These are phyloP conservation scores for Magnusiomyces magnusii DNA, from an alignment of 1,139 yeast genomes.

Conservation along the genomic window DNA sequence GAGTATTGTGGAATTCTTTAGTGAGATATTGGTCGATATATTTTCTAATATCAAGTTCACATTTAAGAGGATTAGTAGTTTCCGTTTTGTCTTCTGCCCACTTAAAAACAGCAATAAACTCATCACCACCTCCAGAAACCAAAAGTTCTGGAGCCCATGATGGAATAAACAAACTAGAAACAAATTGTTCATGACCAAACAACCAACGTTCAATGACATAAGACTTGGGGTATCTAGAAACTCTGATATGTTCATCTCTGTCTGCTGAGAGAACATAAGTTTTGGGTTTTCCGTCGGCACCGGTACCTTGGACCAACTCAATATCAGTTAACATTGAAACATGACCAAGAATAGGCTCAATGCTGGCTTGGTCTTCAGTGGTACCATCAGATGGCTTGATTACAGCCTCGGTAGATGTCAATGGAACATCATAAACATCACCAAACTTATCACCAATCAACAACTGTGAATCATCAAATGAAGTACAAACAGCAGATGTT, in stretches of 20 bases:
- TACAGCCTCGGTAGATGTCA: slow-evolving; percentile 24
- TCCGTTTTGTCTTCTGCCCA: slow-evolving; percentile 39
- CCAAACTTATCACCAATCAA: slow-evolving; percentile 96
- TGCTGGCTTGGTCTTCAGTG: slow-evolving; percentile 37
- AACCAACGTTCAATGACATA: slow-evolving; percentile 74
- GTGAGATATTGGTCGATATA: slow-evolving; percentile 18
- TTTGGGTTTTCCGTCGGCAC: slow-evolving; percentile 36
- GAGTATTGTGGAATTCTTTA: slow-evolving; percentile 19
- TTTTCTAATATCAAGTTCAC: slow-evolving; percentile 44
- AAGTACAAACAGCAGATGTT: slow-evolving; percentile 67
- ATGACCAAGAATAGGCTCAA: slow-evolving; percentile 79
- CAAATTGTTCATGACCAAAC: slow-evolving; percentile 81
- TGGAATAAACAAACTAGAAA: slow-evolving; percentile 54
- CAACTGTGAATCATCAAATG: slow-evolving; percentile 43
- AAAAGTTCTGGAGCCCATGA: slow-evolving; percentile 43
- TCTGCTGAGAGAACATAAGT: slow-evolving; percentile 72
- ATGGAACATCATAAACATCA: slow-evolving; percentile 65
- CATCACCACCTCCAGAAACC: slow-evolving; percentile 90
- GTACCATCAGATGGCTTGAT: slow-evolving; percentile 23
- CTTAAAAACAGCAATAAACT: slow-evolving; percentile 66
- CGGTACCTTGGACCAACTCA: slow-evolving; percentile 32
- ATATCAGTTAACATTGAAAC: slow-evolving; percentile 91
- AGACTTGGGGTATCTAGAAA: slow-evolving; percentile 75
- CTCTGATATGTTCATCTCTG: slow-evolving; percentile 91
- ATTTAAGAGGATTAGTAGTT: slow-evolving; percentile 39